phyloP scores from a whole-genome alignment of 768 basidiomycete genomes.

The Amanita molliuscula region DNA sequence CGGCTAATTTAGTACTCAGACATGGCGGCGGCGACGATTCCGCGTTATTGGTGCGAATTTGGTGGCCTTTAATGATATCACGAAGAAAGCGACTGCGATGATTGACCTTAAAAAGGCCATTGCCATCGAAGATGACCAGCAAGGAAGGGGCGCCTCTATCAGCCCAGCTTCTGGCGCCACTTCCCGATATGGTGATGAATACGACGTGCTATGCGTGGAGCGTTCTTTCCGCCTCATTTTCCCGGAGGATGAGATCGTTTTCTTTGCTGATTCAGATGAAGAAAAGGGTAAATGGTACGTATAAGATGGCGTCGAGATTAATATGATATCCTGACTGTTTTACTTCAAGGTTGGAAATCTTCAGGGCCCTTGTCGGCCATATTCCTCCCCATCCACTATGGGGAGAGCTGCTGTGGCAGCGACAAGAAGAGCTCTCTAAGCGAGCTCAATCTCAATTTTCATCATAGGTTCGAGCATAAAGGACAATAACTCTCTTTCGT shows the following conservation, averaged over 20 bases:
- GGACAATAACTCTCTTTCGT: neutral
- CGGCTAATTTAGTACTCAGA: conserved; percentile 27
- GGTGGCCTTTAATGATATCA: conserved; percentile 88
- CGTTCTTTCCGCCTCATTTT: conserved; percentile 83
- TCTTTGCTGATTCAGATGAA: conserved; percentile 86
- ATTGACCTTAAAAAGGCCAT: conserved; percentile 84
- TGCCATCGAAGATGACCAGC: conserved; percentile 68
- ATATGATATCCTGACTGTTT: neutral
- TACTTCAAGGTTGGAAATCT: conserved; percentile 65
- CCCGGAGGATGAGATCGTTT: conserved; percentile 70
- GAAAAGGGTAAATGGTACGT: conserved; percentile 82
- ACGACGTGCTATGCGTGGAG: conserved; percentile 61
- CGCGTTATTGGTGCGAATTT: conserved; percentile 80
- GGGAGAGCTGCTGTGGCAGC: conserved; percentile 87
- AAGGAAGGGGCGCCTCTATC: conserved; percentile 33
- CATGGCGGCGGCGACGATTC: conserved; percentile 75
- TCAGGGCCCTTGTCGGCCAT: conserved; percentile 75
- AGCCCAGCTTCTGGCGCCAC: conserved; percentile 34
- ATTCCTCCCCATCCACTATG: conserved; percentile 90
- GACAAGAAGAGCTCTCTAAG: conserved; percentile 45
- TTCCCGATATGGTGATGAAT: conserved; percentile 39
- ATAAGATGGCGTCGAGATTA: neutral
- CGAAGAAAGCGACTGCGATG: conserved; percentile 82
- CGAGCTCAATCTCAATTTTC: conserved; percentile 13
- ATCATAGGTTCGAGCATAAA: neutral